Conservation (phyloP, 1,139 yeast genomes). For the Spathaspora jeffriesii region DNA sequence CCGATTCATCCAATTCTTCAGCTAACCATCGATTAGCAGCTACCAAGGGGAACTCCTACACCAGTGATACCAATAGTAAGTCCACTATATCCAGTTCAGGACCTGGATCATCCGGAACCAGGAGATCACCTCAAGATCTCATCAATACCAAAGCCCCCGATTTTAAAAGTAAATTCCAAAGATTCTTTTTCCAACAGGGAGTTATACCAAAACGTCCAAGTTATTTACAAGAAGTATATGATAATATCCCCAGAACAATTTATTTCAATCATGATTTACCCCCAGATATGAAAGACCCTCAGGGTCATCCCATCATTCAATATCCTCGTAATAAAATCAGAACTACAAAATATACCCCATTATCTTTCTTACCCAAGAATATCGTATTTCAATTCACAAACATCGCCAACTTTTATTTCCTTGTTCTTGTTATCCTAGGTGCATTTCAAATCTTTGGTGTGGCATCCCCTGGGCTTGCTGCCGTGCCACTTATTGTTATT, state of each 20-base stretch:
- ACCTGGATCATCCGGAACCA: not conserved
- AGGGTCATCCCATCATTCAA: conserved; percentile 29
- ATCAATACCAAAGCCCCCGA: conserved; percentile 31
- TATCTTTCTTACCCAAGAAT: conserved; percentile 56
- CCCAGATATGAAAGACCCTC: conserved; percentile 53
- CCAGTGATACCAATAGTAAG: conserved; percentile 4
- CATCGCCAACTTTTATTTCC: conserved; percentile 57
- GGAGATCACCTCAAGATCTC: conserved; percentile 22
- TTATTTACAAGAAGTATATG: conserved; percentile 36
- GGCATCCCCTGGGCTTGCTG: conserved; percentile 54
- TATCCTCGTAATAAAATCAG: conserved; percentile 62
- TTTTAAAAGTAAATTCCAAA: conserved; percentile 26
- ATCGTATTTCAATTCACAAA: conserved; percentile 50
- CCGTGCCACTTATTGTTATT: conserved; percentile 61
- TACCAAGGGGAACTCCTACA: conserved; percentile 1
- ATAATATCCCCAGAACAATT: conserved; percentile 35
- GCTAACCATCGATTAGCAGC: not conserved
- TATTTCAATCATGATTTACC: conserved; percentile 56
- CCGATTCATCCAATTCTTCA: not conserved
- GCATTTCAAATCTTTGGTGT: conserved; percentile 58
- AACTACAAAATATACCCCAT: conserved; percentile 61
- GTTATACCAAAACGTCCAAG: conserved; percentile 30
- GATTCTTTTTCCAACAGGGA: conserved; percentile 31
- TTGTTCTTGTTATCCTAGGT: conserved; percentile 52
- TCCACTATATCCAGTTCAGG: conserved; percentile 7